These are phyloP conservation scores for Iberis pinnata DNA, from an alignment of 345 rosid genomes.

Conservation along the genomic window DNA sequence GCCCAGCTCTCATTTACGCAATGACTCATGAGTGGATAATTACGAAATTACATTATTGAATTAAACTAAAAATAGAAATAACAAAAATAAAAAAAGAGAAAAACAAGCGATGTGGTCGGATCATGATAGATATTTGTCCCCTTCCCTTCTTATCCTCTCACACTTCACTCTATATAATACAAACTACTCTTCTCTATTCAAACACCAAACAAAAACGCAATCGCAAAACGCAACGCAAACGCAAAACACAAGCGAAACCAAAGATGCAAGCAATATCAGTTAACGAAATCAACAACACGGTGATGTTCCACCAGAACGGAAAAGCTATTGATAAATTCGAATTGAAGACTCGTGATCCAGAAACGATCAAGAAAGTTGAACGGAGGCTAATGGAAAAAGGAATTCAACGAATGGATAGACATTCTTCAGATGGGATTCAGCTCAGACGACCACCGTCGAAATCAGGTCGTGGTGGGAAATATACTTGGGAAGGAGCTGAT, in stretches of 20 bases:
- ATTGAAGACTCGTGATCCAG: slow-evolving; percentile 39
- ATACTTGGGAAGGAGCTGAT: slow-evolving; percentile 80
- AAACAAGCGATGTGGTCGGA: too few relatives aligned
- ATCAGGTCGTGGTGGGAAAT: slow-evolving; percentile 81
- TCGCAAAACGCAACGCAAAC: slow-evolving; percentile 5
- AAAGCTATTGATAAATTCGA: slow-evolving; percentile 44
- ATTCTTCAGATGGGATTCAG: slow-evolving; percentile 53
- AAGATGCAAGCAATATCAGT: too few relatives aligned
- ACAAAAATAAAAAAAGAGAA: background rate
- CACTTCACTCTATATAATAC: slow-evolving; percentile 8
- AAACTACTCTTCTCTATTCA: background rate
- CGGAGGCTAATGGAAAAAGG: slow-evolving; percentile 69
- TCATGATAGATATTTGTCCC: slow-evolving; percentile 19
- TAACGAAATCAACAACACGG: slow-evolving; percentile 40
- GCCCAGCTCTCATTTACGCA: too few relatives aligned
- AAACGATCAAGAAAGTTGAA: slow-evolving; percentile 55
- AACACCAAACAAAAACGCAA: background rate
- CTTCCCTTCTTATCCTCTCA: slow-evolving; percentile 20
- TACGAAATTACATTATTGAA: background rate
- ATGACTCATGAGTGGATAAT: too few relatives aligned
- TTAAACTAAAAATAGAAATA: background rate
- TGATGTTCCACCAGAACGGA: slow-evolving; percentile 39
- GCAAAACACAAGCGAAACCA: too few relatives aligned
- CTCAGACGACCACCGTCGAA: slow-evolving; percentile 52
- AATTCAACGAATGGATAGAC: slow-evolving; percentile 64